Evolutionary conservation across 2,329 filamentous ascomycete species (phyloP).

Genomic region (Dactylella cylindrospora): DNA sequence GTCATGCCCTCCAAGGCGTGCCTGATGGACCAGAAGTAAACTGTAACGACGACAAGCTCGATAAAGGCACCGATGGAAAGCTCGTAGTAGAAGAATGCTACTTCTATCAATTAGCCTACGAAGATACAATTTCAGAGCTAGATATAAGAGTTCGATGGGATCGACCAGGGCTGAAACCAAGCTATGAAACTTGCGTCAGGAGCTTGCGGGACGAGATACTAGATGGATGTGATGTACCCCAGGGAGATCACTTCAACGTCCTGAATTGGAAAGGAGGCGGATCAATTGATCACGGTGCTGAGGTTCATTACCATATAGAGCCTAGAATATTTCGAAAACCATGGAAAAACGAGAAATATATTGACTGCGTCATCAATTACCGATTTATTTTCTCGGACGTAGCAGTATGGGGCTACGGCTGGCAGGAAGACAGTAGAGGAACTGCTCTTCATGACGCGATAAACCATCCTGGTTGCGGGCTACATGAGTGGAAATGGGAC

Average conservation of each 20-base stretch:
- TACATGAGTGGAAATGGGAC: no score
- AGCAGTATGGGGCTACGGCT: no score
- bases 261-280: constrained; percentile 19
- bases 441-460: no score
- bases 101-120: not conserved
- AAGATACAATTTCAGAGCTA: not conserved
- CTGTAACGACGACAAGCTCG: not conserved
- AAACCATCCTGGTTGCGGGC: no score
- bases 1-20: not conserved
- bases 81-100: not conserved
- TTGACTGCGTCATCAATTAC: no score
- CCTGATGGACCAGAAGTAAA: not conserved
- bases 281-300: not conserved
- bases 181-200: not conserved
- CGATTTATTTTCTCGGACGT: no score
- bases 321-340: not conserved
- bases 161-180: not conserved
- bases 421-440: no score
- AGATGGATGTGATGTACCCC: constrained; percentile 5
- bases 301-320: constrained; percentile 14
- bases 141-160: constrained; percentile 4
- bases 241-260: not conserved
- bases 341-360: no score
- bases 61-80: not conserved
- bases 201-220: not conserved